Base-by-base conservation (phyloP, 2,329 filamentous ascomycete genomes). In the Pyrenochaeta sp. region DNA sequence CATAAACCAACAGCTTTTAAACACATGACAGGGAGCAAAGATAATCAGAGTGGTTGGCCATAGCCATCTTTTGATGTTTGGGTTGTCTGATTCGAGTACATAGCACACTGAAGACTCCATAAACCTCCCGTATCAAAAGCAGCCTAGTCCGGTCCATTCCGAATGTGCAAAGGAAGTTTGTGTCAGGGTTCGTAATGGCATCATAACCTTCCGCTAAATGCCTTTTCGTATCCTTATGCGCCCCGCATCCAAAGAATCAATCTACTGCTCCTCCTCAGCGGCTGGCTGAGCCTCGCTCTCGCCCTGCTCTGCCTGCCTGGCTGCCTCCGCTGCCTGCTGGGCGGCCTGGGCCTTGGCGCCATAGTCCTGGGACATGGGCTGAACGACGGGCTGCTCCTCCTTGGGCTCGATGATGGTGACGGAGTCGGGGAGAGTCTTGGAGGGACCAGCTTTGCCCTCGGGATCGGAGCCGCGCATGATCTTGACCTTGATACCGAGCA, bases 401-500 rank as follows among this genome's bases (percentile, higher is more conserved):
- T 99, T 99, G 80, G 94, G 95, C 84, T 99, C 94, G 79, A 97
- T 96, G 81, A 99, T 94, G 77, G 93, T 97, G 78, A 99, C 94
- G 76, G 91, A 90, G 78, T 99, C 94, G 67, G 94, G 94, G 61
- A 99, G 90, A 65, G 91, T 87, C 87, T 97, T 96, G 81, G 92
- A 90, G 70, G 93, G 92, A 67, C 94, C 91, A 72, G 90, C 86
- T 88, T 99, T 99, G 87, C 94, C 94, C 81, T 97, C 91, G 77
- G 94, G 94, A 83, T 99, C 94, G 69, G 90, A 94, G 75, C 94
- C 94, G 77, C 95, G 92, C 94, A 99, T 99, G 83, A 99, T 99
- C 92, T 99, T 99, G 80, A 99, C 94, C 87, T 99, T 99, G 84
- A 99, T 99, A 82, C 94, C 94, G 64, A 99, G 84, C 64, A 99